These are phyloP conservation scores for Phytophthora constricta DNA, from an alignment of 352 stramenopile species.

Conservation along the genomic window DNA sequence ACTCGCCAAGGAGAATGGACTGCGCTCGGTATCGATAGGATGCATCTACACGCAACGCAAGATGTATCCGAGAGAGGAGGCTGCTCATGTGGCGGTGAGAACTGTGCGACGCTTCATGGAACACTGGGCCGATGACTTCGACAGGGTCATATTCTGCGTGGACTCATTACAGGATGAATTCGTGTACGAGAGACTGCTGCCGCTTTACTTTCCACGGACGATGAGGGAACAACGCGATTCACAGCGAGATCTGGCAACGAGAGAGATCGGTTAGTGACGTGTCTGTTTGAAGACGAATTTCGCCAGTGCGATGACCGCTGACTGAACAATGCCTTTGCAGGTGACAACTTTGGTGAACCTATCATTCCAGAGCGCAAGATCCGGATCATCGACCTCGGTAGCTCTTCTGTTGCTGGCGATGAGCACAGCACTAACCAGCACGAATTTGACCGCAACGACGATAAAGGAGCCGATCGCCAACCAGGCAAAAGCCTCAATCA, in stretches of 20 bases:
- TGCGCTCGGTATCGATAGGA: constrained; percentile 74
- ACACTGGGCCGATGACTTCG: constrained; percentile 63
- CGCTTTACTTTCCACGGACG: constrained; percentile 77
- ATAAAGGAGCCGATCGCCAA: neutral
- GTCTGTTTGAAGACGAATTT: too few species aligned
- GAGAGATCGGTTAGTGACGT: constrained; percentile 47
- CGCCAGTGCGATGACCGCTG: too few species aligned
- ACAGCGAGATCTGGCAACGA: constrained; percentile 28
- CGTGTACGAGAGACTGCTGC: constrained; percentile 67
- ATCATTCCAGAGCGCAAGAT: constrained; percentile 88
- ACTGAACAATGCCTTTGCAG: too few species aligned
- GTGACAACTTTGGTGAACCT: constrained; percentile 76
- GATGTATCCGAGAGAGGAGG: constrained; percentile 80
- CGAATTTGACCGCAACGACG: constrained; percentile 12
- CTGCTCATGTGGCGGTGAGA: constrained; percentile 69
- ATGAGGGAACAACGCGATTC: constrained; percentile 43
- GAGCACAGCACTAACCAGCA: constrained; percentile 37
- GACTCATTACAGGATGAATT: constrained; percentile 66
- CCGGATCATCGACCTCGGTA: constrained; percentile 52
- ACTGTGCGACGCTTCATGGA: constrained; percentile 85
- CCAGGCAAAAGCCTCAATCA: neutral
- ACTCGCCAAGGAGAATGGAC: constrained; percentile 65
- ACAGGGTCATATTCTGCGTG: constrained; percentile 72
- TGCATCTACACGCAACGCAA: constrained; percentile 82
- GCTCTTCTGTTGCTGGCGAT: constrained; percentile 8